Evolutionary conservation across 2,329 filamentous ascomycete species (phyloP).

Genomic region (Phyllosticta citribraziliensis): DNA sequence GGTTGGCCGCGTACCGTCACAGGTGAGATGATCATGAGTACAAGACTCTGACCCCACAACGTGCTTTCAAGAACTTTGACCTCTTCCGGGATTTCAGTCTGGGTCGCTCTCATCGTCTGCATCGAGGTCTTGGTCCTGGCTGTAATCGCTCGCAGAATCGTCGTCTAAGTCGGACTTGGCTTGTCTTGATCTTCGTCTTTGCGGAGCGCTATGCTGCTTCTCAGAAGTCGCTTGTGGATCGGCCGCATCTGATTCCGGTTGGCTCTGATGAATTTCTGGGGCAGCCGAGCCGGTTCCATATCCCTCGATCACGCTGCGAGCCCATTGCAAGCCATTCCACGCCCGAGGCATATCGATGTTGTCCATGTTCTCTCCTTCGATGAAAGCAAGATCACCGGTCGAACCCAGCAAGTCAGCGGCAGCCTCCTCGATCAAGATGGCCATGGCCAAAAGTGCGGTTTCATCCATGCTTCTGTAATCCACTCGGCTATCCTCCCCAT

Average conservation of each 20-base stretch:
- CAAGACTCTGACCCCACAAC: background rate
- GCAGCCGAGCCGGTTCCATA: too few relatives aligned
- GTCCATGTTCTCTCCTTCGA: slow-evolving; percentile 40
- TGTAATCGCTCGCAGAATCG: background rate
- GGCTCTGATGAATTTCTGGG: background rate
- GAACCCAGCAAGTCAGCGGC: slow-evolving; percentile 51
- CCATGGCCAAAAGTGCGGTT: slow-evolving; percentile 65
- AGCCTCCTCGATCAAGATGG: slow-evolving; percentile 65
- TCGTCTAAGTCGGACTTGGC: background rate
- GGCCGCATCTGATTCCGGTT: background rate
- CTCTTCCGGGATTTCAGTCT: background rate
- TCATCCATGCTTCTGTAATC: slow-evolving; percentile 61
- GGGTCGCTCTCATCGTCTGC: background rate
- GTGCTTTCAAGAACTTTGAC: background rate
- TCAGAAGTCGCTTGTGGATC: background rate
- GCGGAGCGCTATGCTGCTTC: background rate
- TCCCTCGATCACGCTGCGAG: slow-evolving; percentile 1
- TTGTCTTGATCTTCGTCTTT: background rate
- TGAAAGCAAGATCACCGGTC: slow-evolving; percentile 61
- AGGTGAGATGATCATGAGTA: too few relatives aligned
- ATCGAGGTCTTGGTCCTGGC: background rate
- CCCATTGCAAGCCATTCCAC: background rate
- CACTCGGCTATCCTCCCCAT: slow-evolving; percentile 14
- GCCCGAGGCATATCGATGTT: background rate
- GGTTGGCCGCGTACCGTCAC: too few relatives aligned